Base-by-base conservation (phyloP, 441 rosid species). In the Pelargonium myrrhifolium region DNA sequence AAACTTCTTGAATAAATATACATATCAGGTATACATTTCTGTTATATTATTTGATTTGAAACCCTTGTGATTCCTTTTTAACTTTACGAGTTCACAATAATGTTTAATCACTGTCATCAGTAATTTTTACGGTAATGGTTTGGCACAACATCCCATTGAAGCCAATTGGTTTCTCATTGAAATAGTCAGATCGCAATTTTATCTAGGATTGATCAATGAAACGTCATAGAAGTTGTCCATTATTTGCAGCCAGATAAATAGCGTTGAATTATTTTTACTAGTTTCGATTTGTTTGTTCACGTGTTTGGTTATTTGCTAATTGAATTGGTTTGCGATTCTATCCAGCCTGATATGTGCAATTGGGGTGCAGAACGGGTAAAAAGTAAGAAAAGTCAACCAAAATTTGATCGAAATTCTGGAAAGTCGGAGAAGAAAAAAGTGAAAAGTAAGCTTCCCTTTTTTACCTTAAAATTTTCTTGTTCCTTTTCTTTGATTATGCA, bases 391-490 rank as follows among this genome's bases (percentile, higher is more conserved):
- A 71, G 43, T 45, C 65, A 31, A 68, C 14, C 68, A 60, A 79
- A 77, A 67, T 61, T 66, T 76, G 69, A 79, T 68, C 80, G 17
- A 70, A 73, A 14, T 64, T 70, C 71, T 71, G 66, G 65, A 67
- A 87, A 79, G 67, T 55, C 68, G 60, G 65, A 71, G 67, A 62
- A 37, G 15, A 81, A 82, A 73, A 82, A 72, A 72, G 71, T 49
- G 68, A 83, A 79, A 71, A 67, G 88, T 85, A 71, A 80, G 83
- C 65, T 21, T 79, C 65, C 45, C 62, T 39, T 40, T 21, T 59
- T 10, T 26, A 43, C 58, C 62, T 55, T 39, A 45, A 20, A 22
- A 53, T 49, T 12, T 18, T 9, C 21, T 51, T 14, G 12, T 51
- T 53, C 62, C 35, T 2, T 20, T 2, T 15, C 11, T 64, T 35